phyloP scores from a whole-genome alignment of 1,284 basidiomycete species.

The Coniferiporia weirii region DNA sequence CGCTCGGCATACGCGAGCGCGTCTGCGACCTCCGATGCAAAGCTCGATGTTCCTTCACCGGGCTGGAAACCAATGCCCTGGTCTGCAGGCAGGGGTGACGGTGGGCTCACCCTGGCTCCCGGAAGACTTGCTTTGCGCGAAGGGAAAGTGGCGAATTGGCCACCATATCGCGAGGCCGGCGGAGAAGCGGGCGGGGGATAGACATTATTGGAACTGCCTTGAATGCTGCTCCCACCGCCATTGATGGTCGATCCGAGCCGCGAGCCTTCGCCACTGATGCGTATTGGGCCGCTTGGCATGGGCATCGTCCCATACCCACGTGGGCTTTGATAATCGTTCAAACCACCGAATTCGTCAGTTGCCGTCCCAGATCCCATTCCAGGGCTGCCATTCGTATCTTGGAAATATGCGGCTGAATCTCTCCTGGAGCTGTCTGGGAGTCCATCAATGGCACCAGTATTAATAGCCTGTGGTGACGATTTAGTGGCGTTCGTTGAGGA shows the following conservation, averaged over 20 bases:
- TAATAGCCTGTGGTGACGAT: background rate
- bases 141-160: conserved; percentile 21
- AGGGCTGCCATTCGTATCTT: background rate
- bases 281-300: conserved; percentile 6
- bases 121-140: conserved; percentile 12
- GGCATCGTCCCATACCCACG: conserved; percentile 18
- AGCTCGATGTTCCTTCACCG: conserved; percentile 10
- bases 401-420: background rate
- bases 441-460: conserved; percentile 3
- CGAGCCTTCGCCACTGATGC: conserved; percentile 16
- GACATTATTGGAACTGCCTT: background rate
- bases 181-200: conserved; percentile 3
- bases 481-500: background rate
- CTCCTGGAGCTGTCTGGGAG: background rate
- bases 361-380: background rate
- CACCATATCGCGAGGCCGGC: conserved; percentile 2
- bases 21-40: conserved; percentile 19
- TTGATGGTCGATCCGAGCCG: conserved; percentile 1
- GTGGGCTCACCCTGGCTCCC: background rate
- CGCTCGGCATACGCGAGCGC: conserved; percentile 12
- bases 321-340: conserved; percentile 1
- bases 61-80: conserved; percentile 4
- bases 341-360: conserved; percentile 21
- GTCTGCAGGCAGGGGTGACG: background rate
- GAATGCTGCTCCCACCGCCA: background rate